These are phyloP conservation scores for Globisporangium cederbergense DNA, from an alignment of 352 stramenopile species.

Conservation along the genomic window DNA sequence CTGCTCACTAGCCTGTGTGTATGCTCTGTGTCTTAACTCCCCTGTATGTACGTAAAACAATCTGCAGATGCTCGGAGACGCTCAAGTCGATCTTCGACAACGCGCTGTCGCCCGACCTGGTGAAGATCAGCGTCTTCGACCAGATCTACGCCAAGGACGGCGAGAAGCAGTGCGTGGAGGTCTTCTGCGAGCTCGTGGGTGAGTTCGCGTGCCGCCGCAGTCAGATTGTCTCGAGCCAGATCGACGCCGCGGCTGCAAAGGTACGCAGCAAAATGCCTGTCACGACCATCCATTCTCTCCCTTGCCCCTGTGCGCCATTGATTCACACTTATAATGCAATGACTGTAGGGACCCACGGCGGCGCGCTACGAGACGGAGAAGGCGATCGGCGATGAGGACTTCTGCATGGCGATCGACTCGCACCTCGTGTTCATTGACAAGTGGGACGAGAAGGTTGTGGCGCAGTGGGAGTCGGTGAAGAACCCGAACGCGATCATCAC, in stretches of 20 bases:
- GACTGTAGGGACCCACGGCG: slow-evolving; percentile 51
- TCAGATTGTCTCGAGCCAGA: slow-evolving; percentile 68
- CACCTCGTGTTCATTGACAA: slow-evolving; percentile 70
- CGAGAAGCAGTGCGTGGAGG: slow-evolving; percentile 60
- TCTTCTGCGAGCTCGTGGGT: slow-evolving; percentile 67
- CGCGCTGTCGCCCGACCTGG: slow-evolving; percentile 21
- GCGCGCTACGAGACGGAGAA: slow-evolving; percentile 77
- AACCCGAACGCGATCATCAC: slow-evolving; percentile 81
- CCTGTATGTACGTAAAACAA: not conserved
- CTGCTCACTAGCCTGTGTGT: not conserved
- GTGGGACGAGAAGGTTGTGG: slow-evolving; percentile 76
- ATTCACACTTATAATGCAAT: not conserved
- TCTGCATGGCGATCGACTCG: slow-evolving; percentile 80
- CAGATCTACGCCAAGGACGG: slow-evolving; percentile 56
- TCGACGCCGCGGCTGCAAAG: slow-evolving; percentile 65
- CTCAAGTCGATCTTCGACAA: slow-evolving; percentile 79
- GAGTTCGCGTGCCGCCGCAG: slow-evolving; percentile 49
- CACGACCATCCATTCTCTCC: not conserved
- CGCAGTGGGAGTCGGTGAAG: slow-evolving; percentile 63
- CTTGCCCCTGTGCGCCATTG: not conserved
- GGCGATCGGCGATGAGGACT: slow-evolving; percentile 73
- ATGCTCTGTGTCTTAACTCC: not conserved
- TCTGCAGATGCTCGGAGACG: slow-evolving; percentile 61
- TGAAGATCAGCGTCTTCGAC: slow-evolving; percentile 22
- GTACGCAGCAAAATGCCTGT: slow-evolving; percentile 18